Conservation (phyloP, 805 yeast species). For the Yamadazyma olivae region DNA sequence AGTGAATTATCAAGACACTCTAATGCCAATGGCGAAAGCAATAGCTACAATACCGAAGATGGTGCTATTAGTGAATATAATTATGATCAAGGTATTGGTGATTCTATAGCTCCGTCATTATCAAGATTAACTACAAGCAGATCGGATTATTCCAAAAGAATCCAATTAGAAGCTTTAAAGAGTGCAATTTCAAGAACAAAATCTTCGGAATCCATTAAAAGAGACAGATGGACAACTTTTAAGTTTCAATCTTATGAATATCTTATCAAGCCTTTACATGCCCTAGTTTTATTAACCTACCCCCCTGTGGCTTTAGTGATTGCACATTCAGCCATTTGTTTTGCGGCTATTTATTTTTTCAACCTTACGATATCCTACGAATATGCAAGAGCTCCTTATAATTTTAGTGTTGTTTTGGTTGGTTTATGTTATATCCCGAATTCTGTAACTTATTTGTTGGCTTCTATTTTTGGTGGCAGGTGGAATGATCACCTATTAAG, state of each 20-base stretch:
- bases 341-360: slow-evolving; percentile 66
- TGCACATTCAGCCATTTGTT: slow-evolving; percentile 65
- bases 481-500: slow-evolving; percentile 68
- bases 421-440: slow-evolving; percentile 84
- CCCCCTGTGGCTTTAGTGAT: slow-evolving; percentile 75
- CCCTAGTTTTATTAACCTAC: slow-evolving; percentile 57
- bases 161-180: slow-evolving; percentile 20
- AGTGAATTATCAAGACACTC: slow-evolving; percentile 5
- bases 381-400: slow-evolving; percentile 65
- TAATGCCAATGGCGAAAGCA: neutral
- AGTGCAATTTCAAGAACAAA: slow-evolving; percentile 6
- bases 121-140: slow-evolving; percentile 34
- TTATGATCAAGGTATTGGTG: slow-evolving; percentile 26
- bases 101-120: slow-evolving; percentile 37
- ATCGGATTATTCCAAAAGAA: slow-evolving; percentile 27
- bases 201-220: slow-evolving; percentile 2
- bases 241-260: slow-evolving; percentile 37
- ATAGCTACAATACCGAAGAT: neutral
- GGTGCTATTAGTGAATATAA: slow-evolving; percentile 7
- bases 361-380: slow-evolving; percentile 69
- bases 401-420: slow-evolving; percentile 59
- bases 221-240: slow-evolving; percentile 8
- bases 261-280: slow-evolving; percentile 56
- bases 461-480: slow-evolving; percentile 76
- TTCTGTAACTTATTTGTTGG: slow-evolving; percentile 70